phyloP scores from a whole-genome alignment of 78 protist genomes.

The Chrysochromulina parva region DNA sequence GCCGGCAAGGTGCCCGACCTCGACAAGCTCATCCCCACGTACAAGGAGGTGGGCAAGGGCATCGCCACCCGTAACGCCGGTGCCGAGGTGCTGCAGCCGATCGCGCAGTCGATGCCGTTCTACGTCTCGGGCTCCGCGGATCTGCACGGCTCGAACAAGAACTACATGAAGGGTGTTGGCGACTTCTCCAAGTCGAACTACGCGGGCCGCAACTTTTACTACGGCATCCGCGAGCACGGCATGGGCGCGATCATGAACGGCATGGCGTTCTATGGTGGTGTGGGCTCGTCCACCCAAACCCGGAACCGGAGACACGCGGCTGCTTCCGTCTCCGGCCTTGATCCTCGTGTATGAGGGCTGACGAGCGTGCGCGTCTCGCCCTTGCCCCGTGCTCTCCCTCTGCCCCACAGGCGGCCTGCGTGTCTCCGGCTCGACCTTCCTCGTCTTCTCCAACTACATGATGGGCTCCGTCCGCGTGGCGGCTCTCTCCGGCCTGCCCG shows the following conservation, averaged over 20 bases:
- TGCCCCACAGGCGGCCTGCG: background rate
- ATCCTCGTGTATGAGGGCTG: too few species aligned
- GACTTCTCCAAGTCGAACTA: constrained; percentile 65
- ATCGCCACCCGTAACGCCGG: constrained; percentile 52
- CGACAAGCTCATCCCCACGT: constrained; percentile 2
- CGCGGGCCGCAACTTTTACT: constrained; percentile 89
- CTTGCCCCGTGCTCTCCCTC: background rate
- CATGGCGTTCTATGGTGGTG: constrained; percentile 68
- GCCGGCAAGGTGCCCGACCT: constrained; percentile 23
- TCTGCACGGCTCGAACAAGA: constrained; percentile 64
- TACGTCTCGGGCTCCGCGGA: constrained; percentile 76
- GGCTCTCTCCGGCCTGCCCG: constrained; percentile 85
- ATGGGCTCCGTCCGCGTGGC: constrained; percentile 90
- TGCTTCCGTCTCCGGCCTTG: too few species aligned
- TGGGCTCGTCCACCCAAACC: too few species aligned
- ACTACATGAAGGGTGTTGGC: constrained; percentile 45
- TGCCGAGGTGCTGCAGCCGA: constrained; percentile 32
- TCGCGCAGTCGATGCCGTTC: constrained; percentile 50
- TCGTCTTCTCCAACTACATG: constrained; percentile 90
- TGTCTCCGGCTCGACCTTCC: constrained; percentile 97
- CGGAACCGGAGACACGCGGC: too few species aligned
- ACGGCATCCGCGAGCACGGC: constrained; percentile 99
- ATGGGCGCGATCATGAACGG: constrained; percentile 99
- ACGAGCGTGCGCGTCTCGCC: too few species aligned
- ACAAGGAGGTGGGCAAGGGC: background rate